phyloP scores from a whole-genome alignment of 192 early-diverging fungal species.

The Linnemannia hyalina region DNA sequence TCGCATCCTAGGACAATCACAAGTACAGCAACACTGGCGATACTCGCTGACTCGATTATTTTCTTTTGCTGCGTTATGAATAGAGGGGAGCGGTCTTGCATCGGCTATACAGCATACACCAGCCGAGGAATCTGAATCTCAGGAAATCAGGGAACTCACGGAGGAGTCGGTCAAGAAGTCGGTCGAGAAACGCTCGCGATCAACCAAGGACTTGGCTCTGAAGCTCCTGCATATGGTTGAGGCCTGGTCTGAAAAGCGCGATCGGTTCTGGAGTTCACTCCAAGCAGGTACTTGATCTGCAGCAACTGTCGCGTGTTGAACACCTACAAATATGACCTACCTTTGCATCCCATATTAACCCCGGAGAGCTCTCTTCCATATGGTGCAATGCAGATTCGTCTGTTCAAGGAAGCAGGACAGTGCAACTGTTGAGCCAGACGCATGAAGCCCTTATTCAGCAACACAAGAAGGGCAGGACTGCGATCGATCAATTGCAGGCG shows the following conservation, averaged over 20 bases:
- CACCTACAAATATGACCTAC: neutral
- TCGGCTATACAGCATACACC: constrained; percentile 1
- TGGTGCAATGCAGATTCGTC: constrained; percentile 5
- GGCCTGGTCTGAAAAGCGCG: constrained; percentile 23
- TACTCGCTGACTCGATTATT: neutral
- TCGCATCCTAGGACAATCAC: neutral
- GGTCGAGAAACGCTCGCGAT: neutral
- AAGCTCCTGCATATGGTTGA: constrained; percentile 20
- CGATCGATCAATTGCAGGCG: constrained; percentile 33
- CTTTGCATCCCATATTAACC: neutral
- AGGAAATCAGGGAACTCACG: constrained; percentile 30
- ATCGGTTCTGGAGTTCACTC: constrained; percentile 11
- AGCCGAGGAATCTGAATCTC: neutral
- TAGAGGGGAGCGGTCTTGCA: constrained; percentile 26
- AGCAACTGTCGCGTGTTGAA: neutral
- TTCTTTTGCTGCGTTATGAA: neutral
- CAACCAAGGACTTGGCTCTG: constrained; percentile 25
- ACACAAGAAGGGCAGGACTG: constrained; percentile 21
- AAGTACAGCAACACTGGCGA: neutral
- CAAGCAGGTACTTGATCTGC: constrained; percentile 13
- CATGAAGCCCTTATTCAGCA: constrained; percentile 11
- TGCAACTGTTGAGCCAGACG: constrained; percentile 14
- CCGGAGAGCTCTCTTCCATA: neutral
- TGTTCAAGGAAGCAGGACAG: constrained; percentile 2
- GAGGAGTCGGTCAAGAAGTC: constrained; percentile 7